Evolutionary conservation across 106 monocot genomes (phyloP), one percentile per base, ranked within the genome.

Genomic region (Phalaenopsis equestris): DNA sequence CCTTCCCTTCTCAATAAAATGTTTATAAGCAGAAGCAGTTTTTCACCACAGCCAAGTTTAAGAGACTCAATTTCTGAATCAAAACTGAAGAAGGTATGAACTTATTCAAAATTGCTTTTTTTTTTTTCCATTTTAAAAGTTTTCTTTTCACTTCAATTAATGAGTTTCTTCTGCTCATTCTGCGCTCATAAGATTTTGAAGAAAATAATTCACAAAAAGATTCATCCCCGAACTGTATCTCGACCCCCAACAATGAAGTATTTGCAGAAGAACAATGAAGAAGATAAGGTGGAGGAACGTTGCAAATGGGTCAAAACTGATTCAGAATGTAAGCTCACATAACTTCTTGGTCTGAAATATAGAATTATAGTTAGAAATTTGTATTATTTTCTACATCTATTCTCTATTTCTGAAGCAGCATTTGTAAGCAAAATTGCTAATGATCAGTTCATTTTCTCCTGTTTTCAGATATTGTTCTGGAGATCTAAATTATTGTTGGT

Each of bases 241-340:
- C 83, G 72, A 17, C 2, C 72, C 47, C 12, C 79, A 49, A 10
- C 56, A 17, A 89, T 79, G 81, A 87, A 84, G 56, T 82, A 75
- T 39, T 64, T 84, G 78, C 80, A 75, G 17, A 82, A 75, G 65
- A 79, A 86, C 3, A 75, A 80, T 30, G 78, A 75, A 61, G 81
- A 81, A 55, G 80, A 82, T 47, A 85, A 79, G 75, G 77, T 43
- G 46, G 83, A 86, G 21, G 85, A 90, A 21, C 45, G 81, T 37
- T 78, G 84, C 49, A 90, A 86, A 87, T 95, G 94, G 94, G 88
- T 92, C 19, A 92, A 86, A 24, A 95, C 94, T 16, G 94, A 95
- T 88, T 95, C 94, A 23, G 94, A 95, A 49, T 95, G 94, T 95
- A 83, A 90, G 94, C 83, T 57, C 14, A 52, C 52, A 16, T 52